These are phyloP conservation scores for Spathaspora hagerdaliae DNA, from an alignment of 805 yeast species.

Conservation along the genomic window DNA sequence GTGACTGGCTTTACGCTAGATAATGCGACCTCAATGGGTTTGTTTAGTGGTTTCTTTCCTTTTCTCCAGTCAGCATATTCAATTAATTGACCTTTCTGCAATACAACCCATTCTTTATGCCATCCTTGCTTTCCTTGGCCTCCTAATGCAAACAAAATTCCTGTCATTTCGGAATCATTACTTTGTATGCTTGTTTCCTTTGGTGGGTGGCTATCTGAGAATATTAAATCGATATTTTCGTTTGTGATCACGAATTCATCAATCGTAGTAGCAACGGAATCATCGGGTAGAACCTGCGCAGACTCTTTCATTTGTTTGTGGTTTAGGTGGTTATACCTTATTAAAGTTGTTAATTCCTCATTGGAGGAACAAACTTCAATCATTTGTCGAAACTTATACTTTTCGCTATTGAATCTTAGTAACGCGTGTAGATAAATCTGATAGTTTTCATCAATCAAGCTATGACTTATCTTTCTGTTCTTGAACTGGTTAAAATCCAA, in stretches of 20 bases:
- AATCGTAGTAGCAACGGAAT: not conserved
- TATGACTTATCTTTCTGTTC: conserved; percentile 10
- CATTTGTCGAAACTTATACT: conserved; percentile 36
- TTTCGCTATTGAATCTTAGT: conserved; percentile 38
- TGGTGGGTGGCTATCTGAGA: conserved; percentile 12
- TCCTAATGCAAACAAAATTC: conserved; percentile 54
- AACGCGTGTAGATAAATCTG: conserved; percentile 29
- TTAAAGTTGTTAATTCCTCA: conserved; percentile 34
- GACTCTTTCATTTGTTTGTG: conserved; percentile 1
- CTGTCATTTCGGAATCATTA: conserved; percentile 34
- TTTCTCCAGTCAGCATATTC: conserved; percentile 82
- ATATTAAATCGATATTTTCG: conserved; percentile 27
- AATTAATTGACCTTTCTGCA: conserved; percentile 60
- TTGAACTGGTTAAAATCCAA: conserved; percentile 9
- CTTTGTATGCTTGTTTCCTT: conserved; percentile 1
- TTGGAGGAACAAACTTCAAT: conserved; percentile 37
- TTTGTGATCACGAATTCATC: conserved; percentile 17
- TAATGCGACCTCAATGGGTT: conserved; percentile 67
- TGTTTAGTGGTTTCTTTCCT: conserved; percentile 56
- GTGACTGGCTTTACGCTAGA: conserved; percentile 54
- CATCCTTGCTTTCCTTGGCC: conserved; percentile 66
- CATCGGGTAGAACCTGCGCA: not conserved
- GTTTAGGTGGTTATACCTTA: conserved; percentile 24
- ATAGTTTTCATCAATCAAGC: conserved; percentile 16
- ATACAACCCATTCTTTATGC: conserved; percentile 87